A percentile compares a stretch with the other conserved stretches of the same genome.
Evolutionary conservation across 225 moss, liverwort and hornwort genomes (phyloP).

Genomic region (Anthoceros angustus): DNA sequence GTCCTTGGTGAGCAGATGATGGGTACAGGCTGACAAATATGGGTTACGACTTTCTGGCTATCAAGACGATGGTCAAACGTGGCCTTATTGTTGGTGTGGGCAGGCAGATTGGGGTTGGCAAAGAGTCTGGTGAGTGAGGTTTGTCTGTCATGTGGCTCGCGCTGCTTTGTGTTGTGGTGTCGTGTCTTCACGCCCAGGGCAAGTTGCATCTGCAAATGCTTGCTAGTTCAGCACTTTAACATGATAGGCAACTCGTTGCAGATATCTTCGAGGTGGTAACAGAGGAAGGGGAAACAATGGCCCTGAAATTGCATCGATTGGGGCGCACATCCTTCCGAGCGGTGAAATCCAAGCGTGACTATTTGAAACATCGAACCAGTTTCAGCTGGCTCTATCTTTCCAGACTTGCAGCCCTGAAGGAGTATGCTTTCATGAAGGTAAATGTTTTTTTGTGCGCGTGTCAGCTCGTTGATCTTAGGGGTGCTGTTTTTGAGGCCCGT

Average conservation of each 20-base stretch:
- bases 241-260: conserved; percentile 8
- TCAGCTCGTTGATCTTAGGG: neutral
- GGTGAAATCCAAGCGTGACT: conserved; percentile 89
- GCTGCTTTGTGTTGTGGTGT: no score
- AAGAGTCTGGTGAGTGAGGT: conserved; percentile 64
- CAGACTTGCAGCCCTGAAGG: conserved; percentile 84
- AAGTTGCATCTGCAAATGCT: neutral
- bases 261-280: conserved; percentile 93
- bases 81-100: conserved; percentile 85
- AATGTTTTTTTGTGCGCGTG: neutral
- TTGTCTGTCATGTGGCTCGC: neutral
- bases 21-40: conserved; percentile 83
- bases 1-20: conserved; percentile 46
- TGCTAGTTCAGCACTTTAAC: neutral
- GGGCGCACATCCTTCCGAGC: conserved; percentile 94
- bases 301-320: conserved; percentile 79
- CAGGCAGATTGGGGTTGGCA: conserved; percentile 96
- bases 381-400: conserved; percentile 93
- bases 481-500: neutral
- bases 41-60: conserved; percentile 87
- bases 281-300: conserved; percentile 83
- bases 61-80: conserved; percentile 92
- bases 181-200: no score
- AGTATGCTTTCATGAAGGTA: conserved; percentile 98
- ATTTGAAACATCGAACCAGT: conserved; percentile 83